phyloP scores from a whole-genome alignment of 352 stramenopile species.

The Pythium chondricola region DNA sequence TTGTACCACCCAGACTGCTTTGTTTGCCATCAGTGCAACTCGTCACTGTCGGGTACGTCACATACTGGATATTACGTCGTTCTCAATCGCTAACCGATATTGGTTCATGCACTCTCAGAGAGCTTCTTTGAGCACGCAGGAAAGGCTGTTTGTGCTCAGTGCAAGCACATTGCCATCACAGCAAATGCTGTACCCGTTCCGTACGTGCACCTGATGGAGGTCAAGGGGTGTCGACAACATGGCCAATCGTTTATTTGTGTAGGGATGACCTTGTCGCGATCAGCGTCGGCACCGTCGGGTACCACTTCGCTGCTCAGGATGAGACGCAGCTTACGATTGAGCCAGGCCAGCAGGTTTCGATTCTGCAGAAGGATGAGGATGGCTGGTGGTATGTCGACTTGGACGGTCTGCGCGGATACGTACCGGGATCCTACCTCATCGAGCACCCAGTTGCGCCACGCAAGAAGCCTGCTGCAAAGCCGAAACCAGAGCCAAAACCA shows the following conservation, averaged over 20 bases:
- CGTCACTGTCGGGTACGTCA: conserved; percentile 66
- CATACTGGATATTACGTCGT: not conserved
- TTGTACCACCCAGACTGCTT: conserved; percentile 84
- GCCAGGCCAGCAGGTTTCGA: conserved; percentile 66
- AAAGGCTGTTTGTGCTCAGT: conserved; percentile 69
- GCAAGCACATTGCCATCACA: conserved; percentile 75
- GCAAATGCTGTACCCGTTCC: conserved; percentile 29
- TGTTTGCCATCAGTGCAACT: conserved; percentile 69
- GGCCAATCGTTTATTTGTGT: not conserved
- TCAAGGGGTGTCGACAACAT: too few species aligned
- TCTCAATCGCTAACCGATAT: not conserved
- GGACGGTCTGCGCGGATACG: conserved; percentile 61
- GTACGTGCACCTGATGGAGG: conserved; percentile 27
- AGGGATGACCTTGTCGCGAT: conserved; percentile 50
- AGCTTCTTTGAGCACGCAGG: conserved; percentile 80
- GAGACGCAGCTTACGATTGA: conserved; percentile 80
- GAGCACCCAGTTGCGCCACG: conserved; percentile 35
- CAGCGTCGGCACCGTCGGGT: conserved; percentile 52
- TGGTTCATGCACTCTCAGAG: conserved; percentile 42
- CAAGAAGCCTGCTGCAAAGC: conserved; percentile 9
- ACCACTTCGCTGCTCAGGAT: conserved; percentile 67
- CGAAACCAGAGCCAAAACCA: conserved; percentile 23
- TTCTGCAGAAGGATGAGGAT: conserved; percentile 83
- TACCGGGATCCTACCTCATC: conserved; percentile 78
- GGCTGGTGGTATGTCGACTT: conserved; percentile 81